Conservation (phyloP, 495 filamentous ascomycete species). For the Symbiotaphrina buchneri region DNA sequence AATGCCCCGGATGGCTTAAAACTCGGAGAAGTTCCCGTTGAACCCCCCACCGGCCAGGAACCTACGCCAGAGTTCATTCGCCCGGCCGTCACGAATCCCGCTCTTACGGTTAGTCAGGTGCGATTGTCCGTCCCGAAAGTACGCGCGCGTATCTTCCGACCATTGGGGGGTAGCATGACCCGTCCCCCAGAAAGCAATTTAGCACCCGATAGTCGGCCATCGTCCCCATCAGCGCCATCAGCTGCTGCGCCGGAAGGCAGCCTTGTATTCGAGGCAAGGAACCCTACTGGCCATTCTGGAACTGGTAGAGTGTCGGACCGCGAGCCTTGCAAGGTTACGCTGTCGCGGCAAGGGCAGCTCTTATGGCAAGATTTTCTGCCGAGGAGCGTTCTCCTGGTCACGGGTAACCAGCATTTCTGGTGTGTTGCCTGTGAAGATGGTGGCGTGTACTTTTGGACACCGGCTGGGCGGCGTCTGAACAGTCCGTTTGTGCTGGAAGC, state of each 20-base stretch:
- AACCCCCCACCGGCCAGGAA: constrained; percentile 29
- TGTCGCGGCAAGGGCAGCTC: constrained; percentile 59
- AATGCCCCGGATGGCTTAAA: constrained; percentile 61
- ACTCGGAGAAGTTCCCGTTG: constrained; percentile 30
- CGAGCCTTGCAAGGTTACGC: constrained; percentile 64
- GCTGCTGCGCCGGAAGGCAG: constrained; percentile 37
- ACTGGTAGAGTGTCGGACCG: constrained; percentile 34
- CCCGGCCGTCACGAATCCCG: constrained; percentile 66
- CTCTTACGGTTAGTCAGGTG: constrained; percentile 61
- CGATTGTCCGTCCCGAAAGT: constrained; percentile 78
- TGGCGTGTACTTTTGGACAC: constrained; percentile 81
- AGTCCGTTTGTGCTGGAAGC: constrained; percentile 74
- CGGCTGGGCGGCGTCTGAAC: constrained; percentile 68
- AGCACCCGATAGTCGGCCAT: too few species aligned
- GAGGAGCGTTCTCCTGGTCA: constrained; percentile 57
- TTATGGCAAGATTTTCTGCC: constrained; percentile 92
- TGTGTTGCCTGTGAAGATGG: constrained; percentile 84
- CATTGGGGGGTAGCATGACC: too few species aligned
- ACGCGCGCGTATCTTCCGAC: constrained; percentile 51
- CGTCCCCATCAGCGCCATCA: too few species aligned
- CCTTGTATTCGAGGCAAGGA: constrained; percentile 50
- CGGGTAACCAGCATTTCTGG: constrained; percentile 81
- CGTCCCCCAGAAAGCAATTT: constrained; percentile 21
- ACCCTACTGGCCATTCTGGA: constrained; percentile 33
- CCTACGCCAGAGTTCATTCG: constrained; percentile 72